phyloP scores from a whole-genome alignment of 257 asterid species.

The Echium plantagineum region DNA sequence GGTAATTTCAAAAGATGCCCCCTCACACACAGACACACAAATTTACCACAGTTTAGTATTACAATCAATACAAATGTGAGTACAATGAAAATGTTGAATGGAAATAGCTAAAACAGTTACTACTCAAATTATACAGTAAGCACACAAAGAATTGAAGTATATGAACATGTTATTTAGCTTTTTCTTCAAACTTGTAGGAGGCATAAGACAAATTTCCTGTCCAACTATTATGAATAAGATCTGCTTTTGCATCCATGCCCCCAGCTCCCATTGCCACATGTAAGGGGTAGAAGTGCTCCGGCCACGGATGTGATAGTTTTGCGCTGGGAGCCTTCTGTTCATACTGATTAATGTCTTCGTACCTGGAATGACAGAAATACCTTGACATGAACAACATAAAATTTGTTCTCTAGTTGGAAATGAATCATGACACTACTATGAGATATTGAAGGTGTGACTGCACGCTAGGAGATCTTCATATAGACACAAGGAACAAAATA shows the following conservation, averaged over 20 bases:
- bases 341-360: constrained; percentile 3
- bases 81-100: too few species aligned
- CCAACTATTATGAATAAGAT: background rate
- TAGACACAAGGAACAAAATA: too few species aligned
- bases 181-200: background rate
- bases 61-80: too few species aligned
- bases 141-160: background rate
- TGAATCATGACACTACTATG: too few species aligned
- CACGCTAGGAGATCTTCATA: too few species aligned
- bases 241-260: background rate
- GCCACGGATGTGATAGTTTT: background rate
- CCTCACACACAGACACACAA: too few species aligned
- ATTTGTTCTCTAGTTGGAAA: background rate
- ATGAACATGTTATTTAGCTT: background rate
- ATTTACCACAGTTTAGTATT: too few species aligned
- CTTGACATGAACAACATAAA: too few species aligned
- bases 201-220: background rate
- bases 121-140: background rate
- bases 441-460: too few species aligned
- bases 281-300: background rate
- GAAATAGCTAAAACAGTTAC: too few species aligned
- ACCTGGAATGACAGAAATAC: background rate
- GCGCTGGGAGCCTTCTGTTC: background rate
- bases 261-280: background rate
- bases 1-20: too few species aligned